Conservation (phyloP, 2,329 filamentous ascomycete species). For the Colletotrichum australisinense region DNA sequence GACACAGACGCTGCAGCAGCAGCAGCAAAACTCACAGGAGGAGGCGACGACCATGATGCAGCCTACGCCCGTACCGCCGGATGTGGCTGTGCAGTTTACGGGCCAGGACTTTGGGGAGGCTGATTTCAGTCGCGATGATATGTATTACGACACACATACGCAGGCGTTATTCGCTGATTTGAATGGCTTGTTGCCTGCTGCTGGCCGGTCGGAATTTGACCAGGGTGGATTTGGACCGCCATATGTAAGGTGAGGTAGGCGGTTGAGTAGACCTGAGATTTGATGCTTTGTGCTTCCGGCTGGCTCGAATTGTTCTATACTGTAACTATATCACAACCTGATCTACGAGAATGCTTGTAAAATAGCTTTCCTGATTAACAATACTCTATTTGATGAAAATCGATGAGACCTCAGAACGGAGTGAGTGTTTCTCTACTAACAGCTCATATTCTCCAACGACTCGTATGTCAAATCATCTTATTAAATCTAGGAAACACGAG, state of each 20-base stretch:
- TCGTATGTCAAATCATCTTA: no score
- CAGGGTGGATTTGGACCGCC: not conserved
- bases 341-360: no score
- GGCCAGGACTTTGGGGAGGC: not conserved
- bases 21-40: not conserved
- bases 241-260: not conserved
- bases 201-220: not conserved
- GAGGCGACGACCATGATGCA: not conserved
- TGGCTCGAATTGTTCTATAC: no score
- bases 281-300: no score
- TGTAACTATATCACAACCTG: no score
- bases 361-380: no score
- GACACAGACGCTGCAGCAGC: not conserved
- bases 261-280: no score
- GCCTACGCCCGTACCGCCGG: slow-evolving; percentile 4
- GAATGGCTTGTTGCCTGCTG: not conserved
- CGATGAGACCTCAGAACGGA: no score
- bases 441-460: no score
- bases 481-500: no score
- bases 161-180: not conserved
- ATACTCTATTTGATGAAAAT: no score
- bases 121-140: not conserved
- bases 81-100: not conserved
- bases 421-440: no score
- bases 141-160: not conserved